phyloP scores from a whole-genome alignment of 805 yeast species.

The Cyberlindnera nakhonratchasimensis region DNA sequence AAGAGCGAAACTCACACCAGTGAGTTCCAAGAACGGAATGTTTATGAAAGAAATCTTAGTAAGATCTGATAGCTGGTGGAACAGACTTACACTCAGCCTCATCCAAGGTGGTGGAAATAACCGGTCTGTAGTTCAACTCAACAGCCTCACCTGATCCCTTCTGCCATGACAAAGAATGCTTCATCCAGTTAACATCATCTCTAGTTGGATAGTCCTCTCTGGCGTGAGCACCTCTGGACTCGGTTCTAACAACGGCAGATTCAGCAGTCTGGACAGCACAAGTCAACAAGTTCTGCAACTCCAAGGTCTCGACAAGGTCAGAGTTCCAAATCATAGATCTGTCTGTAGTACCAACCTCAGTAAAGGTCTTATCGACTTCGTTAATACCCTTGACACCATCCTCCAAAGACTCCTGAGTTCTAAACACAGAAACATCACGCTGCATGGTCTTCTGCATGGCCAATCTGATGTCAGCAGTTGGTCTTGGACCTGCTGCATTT shows the following conservation, averaged over 20 bases:
- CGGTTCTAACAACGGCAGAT: slow-evolving; percentile 92
- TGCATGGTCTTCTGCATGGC: slow-evolving; percentile 97
- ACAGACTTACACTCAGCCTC: slow-evolving; percentile 90
- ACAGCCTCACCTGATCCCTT: slow-evolving; percentile 64
- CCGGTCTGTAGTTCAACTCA: slow-evolving; percentile 78
- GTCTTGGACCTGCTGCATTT: slow-evolving; percentile 73
- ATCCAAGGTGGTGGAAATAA: slow-evolving; percentile 80
- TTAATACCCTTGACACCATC: slow-evolving; percentile 82
- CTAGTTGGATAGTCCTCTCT: slow-evolving; percentile 96
- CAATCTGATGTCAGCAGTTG: slow-evolving; percentile 86
- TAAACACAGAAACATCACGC: slow-evolving; percentile 93
- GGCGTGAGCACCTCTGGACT: slow-evolving; percentile 99
- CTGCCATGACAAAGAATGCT: slow-evolving; percentile 95
- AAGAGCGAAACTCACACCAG: slow-evolving; percentile 1
- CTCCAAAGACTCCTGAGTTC: slow-evolving; percentile 88
- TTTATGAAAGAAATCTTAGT: slow-evolving; percentile 41
- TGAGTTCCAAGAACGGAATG: not conserved
- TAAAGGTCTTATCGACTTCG: slow-evolving; percentile 69
- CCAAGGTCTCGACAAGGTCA: slow-evolving; percentile 93
- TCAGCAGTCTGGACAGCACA: slow-evolving; percentile 96
- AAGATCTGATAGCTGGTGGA: slow-evolving; percentile 96
- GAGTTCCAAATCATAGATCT: slow-evolving; percentile 99
- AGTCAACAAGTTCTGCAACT: slow-evolving; percentile 91
- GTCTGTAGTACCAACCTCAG: slow-evolving; percentile 81
- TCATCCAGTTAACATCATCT: slow-evolving; percentile 97